Percentiles rank a stretch among this genome's conserved stretches.
phyloP scores from a whole-genome alignment of 2,329 filamentous ascomycete species.

The Trichoderma lentiforme region DNA sequence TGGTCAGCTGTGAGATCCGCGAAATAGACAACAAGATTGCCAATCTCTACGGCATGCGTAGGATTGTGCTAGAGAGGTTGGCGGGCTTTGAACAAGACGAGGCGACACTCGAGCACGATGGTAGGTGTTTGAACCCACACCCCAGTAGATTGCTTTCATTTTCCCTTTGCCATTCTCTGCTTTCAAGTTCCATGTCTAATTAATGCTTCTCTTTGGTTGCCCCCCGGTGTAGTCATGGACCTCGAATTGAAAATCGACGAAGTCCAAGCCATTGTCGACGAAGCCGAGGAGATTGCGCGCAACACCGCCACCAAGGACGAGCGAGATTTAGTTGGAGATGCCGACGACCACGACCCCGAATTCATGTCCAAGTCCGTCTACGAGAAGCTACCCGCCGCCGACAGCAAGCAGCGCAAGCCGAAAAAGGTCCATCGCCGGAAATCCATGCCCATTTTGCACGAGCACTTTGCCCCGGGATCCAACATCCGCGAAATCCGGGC shows the following conservation, averaged over 20 bases:
- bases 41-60: slow-evolving; percentile 88
- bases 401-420: slow-evolving; percentile 44
- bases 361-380: slow-evolving; percentile 99
- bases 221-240: slow-evolving; percentile 52
- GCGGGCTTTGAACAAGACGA: slow-evolving; percentile 89
- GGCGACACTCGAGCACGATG: slow-evolving; percentile 81
- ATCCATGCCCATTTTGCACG: slow-evolving; percentile 92
- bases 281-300: slow-evolving; percentile 54
- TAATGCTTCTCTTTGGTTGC: neutral
- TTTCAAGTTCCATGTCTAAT: neutral
- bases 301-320: slow-evolving; percentile 52
- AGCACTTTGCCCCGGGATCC: slow-evolving; percentile 88
- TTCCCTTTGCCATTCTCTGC: neutral
- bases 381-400: slow-evolving; percentile 72
- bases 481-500: slow-evolving; percentile 85
- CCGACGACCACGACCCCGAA: slow-evolving; percentile 46
- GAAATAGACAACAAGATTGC: slow-evolving; percentile 97
- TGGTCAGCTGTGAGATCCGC: slow-evolving; percentile 92
- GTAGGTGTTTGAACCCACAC: slow-evolving; percentile 46
- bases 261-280: slow-evolving; percentile 56
- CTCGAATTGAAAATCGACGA: slow-evolving; percentile 61
- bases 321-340: slow-evolving; percentile 50
- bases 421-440: slow-evolving; percentile 63
- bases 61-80: slow-evolving; percentile 83
- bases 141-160: neutral